Percentiles rank a stretch among this genome's conserved stretches.
phyloP scores from a whole-genome alignment of 1,284 basidiomycete genomes.

The Microbotryomycetes sp. region DNA sequence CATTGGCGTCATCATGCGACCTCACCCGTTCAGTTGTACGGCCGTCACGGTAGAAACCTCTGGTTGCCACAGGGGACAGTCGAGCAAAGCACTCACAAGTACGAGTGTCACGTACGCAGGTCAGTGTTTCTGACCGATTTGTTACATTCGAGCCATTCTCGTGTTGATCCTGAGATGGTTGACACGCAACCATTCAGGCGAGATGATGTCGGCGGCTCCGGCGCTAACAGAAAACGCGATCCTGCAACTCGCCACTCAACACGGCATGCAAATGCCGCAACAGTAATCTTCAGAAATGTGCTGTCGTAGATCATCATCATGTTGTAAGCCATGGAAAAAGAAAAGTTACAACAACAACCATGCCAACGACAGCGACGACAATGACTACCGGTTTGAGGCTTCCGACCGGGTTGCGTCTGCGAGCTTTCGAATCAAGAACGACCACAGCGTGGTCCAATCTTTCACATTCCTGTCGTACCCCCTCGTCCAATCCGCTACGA shows the following conservation, averaged over 20 bases:
- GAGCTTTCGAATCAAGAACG: neutral
- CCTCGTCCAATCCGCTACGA: conserved; percentile 3
- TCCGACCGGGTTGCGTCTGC: neutral
- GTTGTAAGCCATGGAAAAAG: too few species aligned
- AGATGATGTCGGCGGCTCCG: neutral
- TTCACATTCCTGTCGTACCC: neutral
- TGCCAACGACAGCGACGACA: too few species aligned
- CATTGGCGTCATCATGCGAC: conserved; percentile 12
- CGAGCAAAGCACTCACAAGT: neutral
- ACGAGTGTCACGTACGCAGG: neutral
- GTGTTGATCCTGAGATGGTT: too few species aligned
- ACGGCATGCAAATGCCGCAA: too few species aligned
- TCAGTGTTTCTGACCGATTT: too few species aligned
- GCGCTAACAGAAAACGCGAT: neutral
- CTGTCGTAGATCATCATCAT: neutral
- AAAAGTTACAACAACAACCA: too few species aligned
- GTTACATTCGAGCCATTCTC: too few species aligned
- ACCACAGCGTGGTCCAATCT: conserved; percentile 1
- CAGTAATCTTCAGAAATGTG: too few species aligned
- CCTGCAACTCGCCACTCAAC: neutral
- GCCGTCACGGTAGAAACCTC: conserved; percentile 13
- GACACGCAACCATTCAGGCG: neutral
- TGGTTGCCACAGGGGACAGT: neutral
- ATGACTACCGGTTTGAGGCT: too few species aligned
- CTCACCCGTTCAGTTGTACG: neutral